Conservation (phyloP, 2,329 filamentous ascomycete species). For the Thelonectria blattea region DNA sequence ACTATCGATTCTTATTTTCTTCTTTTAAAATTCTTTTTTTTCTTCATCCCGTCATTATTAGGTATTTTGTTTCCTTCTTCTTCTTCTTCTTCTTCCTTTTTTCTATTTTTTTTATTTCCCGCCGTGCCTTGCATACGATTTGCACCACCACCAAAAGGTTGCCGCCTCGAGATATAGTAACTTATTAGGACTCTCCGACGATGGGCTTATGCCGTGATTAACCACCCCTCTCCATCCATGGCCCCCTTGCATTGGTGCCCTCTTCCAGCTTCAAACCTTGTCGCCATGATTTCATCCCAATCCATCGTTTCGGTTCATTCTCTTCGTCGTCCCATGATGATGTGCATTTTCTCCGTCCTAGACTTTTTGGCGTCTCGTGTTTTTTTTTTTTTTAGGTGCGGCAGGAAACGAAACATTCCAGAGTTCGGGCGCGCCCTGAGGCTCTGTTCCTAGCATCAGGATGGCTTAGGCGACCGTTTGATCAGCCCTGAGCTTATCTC, state of each 20-base stretch:
- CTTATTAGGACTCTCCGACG: not conserved
- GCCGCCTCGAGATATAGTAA: too few species aligned
- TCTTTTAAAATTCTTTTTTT: not conserved
- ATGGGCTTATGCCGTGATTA: not conserved
- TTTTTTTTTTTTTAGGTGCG: not conserved
- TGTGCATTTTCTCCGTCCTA: not conserved
- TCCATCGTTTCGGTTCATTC: not conserved
- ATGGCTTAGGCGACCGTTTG: not conserved
- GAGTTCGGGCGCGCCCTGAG: not conserved
- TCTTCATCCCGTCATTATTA: not conserved
- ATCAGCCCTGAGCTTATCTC: not conserved
- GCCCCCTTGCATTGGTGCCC: not conserved
- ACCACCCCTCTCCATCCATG: not conserved
- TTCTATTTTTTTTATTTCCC: not conserved
- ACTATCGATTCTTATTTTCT: not conserved
- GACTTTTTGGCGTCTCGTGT: too few species aligned
- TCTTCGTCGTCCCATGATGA: not conserved
- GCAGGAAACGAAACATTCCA: not conserved
- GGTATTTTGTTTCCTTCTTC: too few species aligned
- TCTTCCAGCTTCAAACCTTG: not conserved
- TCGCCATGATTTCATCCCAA: not conserved
- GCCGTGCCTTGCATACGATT: not conserved
- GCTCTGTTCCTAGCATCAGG: not conserved
- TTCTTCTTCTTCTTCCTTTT: too few species aligned
- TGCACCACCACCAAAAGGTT: not conserved